phyloP scores from a whole-genome alignment of 345 rosid genomes.

The Noccaea bulbosa region DNA sequence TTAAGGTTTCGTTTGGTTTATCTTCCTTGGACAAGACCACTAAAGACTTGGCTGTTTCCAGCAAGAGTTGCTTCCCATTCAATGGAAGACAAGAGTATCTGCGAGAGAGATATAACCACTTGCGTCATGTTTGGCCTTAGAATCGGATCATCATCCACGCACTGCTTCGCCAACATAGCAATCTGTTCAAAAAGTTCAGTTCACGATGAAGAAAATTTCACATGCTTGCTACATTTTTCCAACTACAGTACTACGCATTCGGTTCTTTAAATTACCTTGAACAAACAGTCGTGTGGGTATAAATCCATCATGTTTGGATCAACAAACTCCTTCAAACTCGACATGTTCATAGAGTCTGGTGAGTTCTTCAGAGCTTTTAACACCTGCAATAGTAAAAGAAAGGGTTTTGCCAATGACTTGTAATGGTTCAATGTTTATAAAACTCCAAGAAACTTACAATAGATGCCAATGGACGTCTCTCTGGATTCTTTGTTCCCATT shows the following conservation, averaged over 20 bases:
- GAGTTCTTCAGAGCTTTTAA: slow-evolving; percentile 69
- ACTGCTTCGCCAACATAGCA: slow-evolving; percentile 93
- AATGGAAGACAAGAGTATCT: slow-evolving; percentile 82
- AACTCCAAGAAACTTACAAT: no score
- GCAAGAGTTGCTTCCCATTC: slow-evolving; percentile 99
- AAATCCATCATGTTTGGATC: slow-evolving; percentile 85
- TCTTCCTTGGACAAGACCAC: slow-evolving; percentile 98
- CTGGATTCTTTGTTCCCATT: no score
- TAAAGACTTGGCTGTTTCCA: slow-evolving; percentile 94
- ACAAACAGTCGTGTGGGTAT: slow-evolving; percentile 93
- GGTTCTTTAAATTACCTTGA: slow-evolving; percentile 62
- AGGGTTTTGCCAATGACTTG: background rate
- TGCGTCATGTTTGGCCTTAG: slow-evolving; percentile 97
- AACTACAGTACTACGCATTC: background rate
- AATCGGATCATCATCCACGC: slow-evolving; percentile 89
- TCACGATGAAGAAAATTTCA: background rate
- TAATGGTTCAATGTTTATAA: background rate
- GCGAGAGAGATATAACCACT: slow-evolving; percentile 83
- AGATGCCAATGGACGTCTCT: no score
- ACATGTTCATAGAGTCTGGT: slow-evolving; percentile 73
- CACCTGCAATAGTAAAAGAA: slow-evolving; percentile 58
- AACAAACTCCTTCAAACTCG: slow-evolving; percentile 68
- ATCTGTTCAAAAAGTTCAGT: slow-evolving; percentile 45
- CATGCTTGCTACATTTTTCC: slow-evolving; percentile 1
- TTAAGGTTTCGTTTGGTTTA: slow-evolving; percentile 30